Percentiles rank a stretch among this genome's conserved stretches.
These are phyloP conservation scores for Tricholoma matsutake DNA, from an alignment of 768 basidiomycete genomes.

Conservation along the genomic window DNA sequence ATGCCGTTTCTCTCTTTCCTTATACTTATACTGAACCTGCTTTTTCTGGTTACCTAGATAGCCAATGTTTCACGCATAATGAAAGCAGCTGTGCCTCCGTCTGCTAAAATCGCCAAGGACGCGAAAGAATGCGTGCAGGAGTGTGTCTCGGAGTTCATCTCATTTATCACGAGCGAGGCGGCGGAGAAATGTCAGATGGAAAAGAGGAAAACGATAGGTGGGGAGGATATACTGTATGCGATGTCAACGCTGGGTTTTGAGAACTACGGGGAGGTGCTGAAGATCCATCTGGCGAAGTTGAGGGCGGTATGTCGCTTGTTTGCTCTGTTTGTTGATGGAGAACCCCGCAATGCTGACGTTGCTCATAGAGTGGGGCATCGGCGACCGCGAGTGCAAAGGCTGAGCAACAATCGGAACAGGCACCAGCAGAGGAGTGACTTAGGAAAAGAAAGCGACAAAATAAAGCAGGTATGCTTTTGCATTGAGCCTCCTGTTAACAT, in stretches of 20 bases:
- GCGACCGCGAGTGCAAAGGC: conserved; percentile 13
- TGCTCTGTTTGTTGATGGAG: background rate
- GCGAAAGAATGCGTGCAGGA: conserved; percentile 99
- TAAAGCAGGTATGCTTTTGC: background rate
- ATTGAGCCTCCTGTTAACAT: background rate
- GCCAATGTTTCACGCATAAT: conserved; percentile 98
- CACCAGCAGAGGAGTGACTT: conserved; percentile 25
- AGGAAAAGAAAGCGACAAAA: background rate
- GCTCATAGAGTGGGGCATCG: conserved; percentile 19
- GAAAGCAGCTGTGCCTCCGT: conserved; percentile 86
- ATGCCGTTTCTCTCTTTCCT: conserved; percentile 19
- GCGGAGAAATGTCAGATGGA: conserved; percentile 92
- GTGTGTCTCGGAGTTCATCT: conserved; percentile 97
- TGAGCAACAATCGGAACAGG: conserved; percentile 30
- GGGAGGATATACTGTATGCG: conserved; percentile 96
- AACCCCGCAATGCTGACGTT: background rate
- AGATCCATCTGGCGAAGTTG: conserved; percentile 89
- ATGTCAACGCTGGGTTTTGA: conserved; percentile 93
- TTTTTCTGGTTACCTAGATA: conserved; percentile 53
- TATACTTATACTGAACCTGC: background rate
- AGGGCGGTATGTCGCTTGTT: conserved; percentile 53
- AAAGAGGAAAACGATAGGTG: conserved; percentile 97
- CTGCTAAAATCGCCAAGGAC: conserved; percentile 96
- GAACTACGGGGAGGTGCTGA: conserved; percentile 88
- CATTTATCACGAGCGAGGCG: conserved; percentile 96